These are phyloP conservation scores for Thinopyrum obtusiflorum DNA, from an alignment of 202 grass and related monocot species.

Conservation along the genomic window DNA sequence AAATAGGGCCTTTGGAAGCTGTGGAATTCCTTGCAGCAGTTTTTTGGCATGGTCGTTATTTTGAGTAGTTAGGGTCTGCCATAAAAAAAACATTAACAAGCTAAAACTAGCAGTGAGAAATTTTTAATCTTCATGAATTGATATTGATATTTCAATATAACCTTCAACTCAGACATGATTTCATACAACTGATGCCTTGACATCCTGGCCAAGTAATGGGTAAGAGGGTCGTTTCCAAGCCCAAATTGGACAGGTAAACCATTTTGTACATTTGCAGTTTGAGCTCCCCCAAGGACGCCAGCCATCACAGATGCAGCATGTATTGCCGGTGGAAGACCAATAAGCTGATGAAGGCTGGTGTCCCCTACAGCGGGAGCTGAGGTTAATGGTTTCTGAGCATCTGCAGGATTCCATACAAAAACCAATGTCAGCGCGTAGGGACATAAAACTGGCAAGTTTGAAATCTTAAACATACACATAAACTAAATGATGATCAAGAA, in stretches of 20 bases:
- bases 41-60: slow-evolving; percentile 62
- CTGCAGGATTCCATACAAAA: slow-evolving; percentile 36
- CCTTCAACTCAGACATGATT: slow-evolving; percentile 94
- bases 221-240: slow-evolving; percentile 79
- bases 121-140: slow-evolving; percentile 16
- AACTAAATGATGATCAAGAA: slow-evolving; percentile 28
- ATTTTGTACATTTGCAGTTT: slow-evolving; percentile 62
- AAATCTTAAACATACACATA: slow-evolving; percentile 8
- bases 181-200: slow-evolving; percentile 79
- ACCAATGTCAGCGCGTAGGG: slow-evolving; percentile 20
- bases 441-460: slow-evolving; percentile 17
- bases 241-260: slow-evolving; percentile 64
- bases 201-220: slow-evolving; percentile 82
- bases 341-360: slow-evolving; percentile 58
- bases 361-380: slow-evolving; percentile 41
- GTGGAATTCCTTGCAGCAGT: slow-evolving; percentile 64
- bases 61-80: slow-evolving; percentile 67
- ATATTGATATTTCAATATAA: slow-evolving; percentile 28
- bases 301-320: slow-evolving; percentile 76
- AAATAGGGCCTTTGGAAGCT: slow-evolving; percentile 85
- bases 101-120: neutral
- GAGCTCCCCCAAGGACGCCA: slow-evolving; percentile 66
- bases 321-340: slow-evolving; percentile 74
- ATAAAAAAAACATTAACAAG: slow-evolving; percentile 23
- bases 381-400: slow-evolving; percentile 50